Base-by-base conservation (phyloP, 2,329 filamentous ascomycete genomes). In the Xylariales sp. region DNA sequence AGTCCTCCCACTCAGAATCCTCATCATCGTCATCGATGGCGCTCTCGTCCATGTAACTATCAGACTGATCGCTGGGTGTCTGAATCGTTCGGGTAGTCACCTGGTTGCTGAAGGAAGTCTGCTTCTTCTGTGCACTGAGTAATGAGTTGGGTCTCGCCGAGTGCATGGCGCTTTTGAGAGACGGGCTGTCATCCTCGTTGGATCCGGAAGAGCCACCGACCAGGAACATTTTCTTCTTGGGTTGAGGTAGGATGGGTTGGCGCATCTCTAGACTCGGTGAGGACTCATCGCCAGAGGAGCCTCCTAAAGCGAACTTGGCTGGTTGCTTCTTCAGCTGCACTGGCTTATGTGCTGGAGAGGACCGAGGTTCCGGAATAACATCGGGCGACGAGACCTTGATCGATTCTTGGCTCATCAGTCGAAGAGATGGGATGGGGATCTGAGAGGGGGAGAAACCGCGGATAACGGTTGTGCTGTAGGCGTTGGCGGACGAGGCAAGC, bases 391-490 rank as follows among this genome's bases (percentile, higher is more conserved):
- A 57, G 2, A 65, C 58, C 37, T 74, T 71, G 31, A 40, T 35
- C 15, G 35, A 46, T 11, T 46, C 41, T 19, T 44, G 65, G 47
- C 64, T 79, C 55, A 70, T 78, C 48, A 69, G 67, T 16, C 48
- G 53, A 40, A 67, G 61, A 42, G 66, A 58, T 48, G 70, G 55
- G 36, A 68, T 73, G 49, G 70, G 54, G 37, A 68, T 73, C 46
- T 84, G 80, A 19, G 85, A 83, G 2, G 86, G 87, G 4, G 86
- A 87, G 64, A 96, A 95, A 44, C 90, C 90, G 49, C 87, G 86
- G 39, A 95, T 83, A 44, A 95, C 78, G 48, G 83, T 90, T 46
- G 66, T 71, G 5, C 60, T 52, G 29, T 43, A 47, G 10, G 58
- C 60, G 46, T 56, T 58, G 22, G 81, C 76, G 11, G 73, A 71